Conservation (phyloP, 345 rosid species). For the Balakata baccata region DNA sequence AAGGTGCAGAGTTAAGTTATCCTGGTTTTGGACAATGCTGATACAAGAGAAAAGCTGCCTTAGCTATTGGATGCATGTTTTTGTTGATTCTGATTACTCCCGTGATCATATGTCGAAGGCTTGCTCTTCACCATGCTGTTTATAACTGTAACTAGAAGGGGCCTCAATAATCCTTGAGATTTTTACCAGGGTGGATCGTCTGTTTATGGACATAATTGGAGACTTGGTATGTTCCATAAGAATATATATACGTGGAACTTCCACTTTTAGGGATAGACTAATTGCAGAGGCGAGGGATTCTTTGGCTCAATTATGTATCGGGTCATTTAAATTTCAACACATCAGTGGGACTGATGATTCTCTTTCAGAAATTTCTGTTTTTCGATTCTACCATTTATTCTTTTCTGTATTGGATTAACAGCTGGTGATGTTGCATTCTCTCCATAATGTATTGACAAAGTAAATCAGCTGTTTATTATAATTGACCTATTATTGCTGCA, state of each 20-base stretch:
- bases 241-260: background rate
- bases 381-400: background rate
- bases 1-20: background rate
- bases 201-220: background rate
- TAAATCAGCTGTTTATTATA: background rate
- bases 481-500: background rate
- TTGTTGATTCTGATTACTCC: conserved; percentile 6
- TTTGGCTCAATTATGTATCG: background rate
- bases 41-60: background rate
- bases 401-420: background rate
- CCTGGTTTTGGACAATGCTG: conserved; percentile 12
- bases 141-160: background rate
- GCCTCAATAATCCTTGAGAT: background rate
- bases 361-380: background rate
- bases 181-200: background rate
- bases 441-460: background rate
- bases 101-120: background rate
- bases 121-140: background rate
- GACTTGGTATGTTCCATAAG: background rate
- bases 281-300: background rate
- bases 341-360: background rate
- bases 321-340: background rate
- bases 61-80: background rate
- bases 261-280: conserved; percentile 4
- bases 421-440: background rate